Conservation (phyloP, 2,329 filamentous ascomycete species). For the Diplodia mutila region DNA sequence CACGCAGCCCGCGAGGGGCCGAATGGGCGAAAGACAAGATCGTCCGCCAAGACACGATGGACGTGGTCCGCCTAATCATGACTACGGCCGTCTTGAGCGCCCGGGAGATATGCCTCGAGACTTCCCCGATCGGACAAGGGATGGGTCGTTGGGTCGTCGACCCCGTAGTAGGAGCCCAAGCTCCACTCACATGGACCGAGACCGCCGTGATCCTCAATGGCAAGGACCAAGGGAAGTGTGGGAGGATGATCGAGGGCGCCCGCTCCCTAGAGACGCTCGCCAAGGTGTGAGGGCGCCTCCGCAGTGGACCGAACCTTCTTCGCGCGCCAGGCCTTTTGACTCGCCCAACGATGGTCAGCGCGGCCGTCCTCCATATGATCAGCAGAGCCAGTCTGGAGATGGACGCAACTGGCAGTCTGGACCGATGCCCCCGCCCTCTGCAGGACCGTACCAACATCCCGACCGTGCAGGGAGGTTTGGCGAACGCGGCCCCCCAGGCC, state of each 20-base stretch:
- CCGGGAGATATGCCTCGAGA: slow-evolving; percentile 42
- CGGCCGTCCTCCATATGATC: slow-evolving; percentile 36
- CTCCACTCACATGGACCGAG: slow-evolving; percentile 31
- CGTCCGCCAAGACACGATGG: slow-evolving; percentile 40
- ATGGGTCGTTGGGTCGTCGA: slow-evolving; percentile 46
- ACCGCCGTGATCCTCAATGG: slow-evolving; percentile 41
- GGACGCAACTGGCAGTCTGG: slow-evolving; percentile 19
- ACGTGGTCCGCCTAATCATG: slow-evolving; percentile 39
- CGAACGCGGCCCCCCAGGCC: neutral
- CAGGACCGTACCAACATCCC: slow-evolving; percentile 21
- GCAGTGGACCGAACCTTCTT: slow-evolving; percentile 16
- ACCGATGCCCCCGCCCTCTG: slow-evolving; percentile 23
- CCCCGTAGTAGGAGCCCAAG: slow-evolving; percentile 46
- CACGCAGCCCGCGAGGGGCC: slow-evolving; percentile 54
- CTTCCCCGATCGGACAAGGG: slow-evolving; percentile 38
- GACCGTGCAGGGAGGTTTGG: slow-evolving; percentile 6
- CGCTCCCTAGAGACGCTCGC: slow-evolving; percentile 37
- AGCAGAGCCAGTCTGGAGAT: slow-evolving; percentile 33
- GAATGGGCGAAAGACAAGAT: slow-evolving; percentile 40
- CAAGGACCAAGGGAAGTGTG: slow-evolving; percentile 34
- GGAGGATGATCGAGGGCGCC: slow-evolving; percentile 42
- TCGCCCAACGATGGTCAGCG: slow-evolving; percentile 5
- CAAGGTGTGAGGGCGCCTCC: slow-evolving; percentile 29
- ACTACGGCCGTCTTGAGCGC: slow-evolving; percentile 52
- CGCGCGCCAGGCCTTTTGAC: slow-evolving; percentile 19